These are phyloP conservation scores for Cyclotella cryptica DNA, from an alignment of 108 stramenopile genomes.

Conservation along the genomic window DNA sequence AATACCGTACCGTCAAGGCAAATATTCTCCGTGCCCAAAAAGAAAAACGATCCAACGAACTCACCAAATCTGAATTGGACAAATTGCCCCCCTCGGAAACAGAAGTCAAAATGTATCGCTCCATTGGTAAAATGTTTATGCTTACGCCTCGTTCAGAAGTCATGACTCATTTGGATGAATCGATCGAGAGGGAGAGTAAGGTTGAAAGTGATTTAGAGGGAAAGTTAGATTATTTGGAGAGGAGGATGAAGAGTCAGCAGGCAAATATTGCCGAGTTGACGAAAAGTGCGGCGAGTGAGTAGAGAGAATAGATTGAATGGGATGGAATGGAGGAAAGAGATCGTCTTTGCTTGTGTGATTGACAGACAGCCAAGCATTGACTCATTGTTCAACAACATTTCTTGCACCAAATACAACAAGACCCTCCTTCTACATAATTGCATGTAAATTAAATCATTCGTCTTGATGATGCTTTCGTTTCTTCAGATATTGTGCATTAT, in stretches of 20 bases:
- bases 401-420: no score
- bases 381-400: no score
- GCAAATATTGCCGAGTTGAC: constrained; percentile 84
- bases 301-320: background rate
- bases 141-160: constrained; percentile 59
- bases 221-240: constrained; percentile 87
- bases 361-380: no score
- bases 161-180: constrained; percentile 62
- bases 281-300: constrained; percentile 43
- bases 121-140: constrained; percentile 90
- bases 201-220: constrained; percentile 64
- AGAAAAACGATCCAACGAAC: constrained; percentile 67
- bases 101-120: constrained; percentile 66
- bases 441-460: no score
- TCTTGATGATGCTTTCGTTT: no score
- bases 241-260: constrained; percentile 80
- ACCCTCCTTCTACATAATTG: no score
- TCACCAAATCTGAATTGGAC: constrained; percentile 75
- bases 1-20: constrained; percentile 75
- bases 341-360: no score
- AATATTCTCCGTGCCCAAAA: constrained; percentile 62
- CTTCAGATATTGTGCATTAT: no score
- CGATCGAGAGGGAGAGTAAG: constrained; percentile 58
- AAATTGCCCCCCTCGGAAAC: constrained; percentile 49
- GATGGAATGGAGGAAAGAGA: no score